Evolutionary conservation across 441 rosid genomes (phyloP), one percentile per base, ranked within the genome.

Genomic region (Populus trichocarpa): DNA sequence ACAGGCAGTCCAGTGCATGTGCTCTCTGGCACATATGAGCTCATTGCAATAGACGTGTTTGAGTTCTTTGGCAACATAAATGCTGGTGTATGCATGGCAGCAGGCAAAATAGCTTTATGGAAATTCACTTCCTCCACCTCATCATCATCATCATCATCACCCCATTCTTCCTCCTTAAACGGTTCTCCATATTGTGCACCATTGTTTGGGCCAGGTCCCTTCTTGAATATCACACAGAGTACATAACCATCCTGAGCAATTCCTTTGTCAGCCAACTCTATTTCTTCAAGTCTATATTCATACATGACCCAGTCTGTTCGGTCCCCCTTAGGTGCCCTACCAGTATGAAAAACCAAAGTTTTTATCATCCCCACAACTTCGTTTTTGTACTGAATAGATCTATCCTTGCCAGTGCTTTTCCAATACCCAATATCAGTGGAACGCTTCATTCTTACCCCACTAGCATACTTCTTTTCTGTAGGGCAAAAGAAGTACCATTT

Each of bases 131-230:
- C 74, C 18, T 67, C 71, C 23, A 10, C 67, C 4, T 30, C 32
- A 2, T 42, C 84, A 2, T 61, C 75, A 8, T 70, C 82, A 76
- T 85, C 89, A 23, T 82, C 90, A 61, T 86, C 88, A 61, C 87
- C 87, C 98, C 98, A 92, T 0, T 94, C 98, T 70, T 92, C 97
- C 74, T 96, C 98, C 65, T 25, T 81, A 79, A 89, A 96, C 1
- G 97, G 97, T 61, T 92, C 94, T 53, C 97, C 98, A 71, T 96
- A 94, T 61, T 94, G 96, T 4, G 97, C 92, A 32, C 97, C 96
- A 79, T 96, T 92, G 74, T 85, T 88, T 3, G 99, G 97, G 77
- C 98, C 98, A 30, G 38, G 82, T 25, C 99, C 97, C 59, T 90
- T 92, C 82, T 92, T 96, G 57, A 84, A 96, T 23, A 94, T 76